Percentiles rank a stretch among this genome's conserved stretches.
phyloP scores from a whole-genome alignment of 1,284 basidiomycete genomes.

The Coniophora puteana region DNA sequence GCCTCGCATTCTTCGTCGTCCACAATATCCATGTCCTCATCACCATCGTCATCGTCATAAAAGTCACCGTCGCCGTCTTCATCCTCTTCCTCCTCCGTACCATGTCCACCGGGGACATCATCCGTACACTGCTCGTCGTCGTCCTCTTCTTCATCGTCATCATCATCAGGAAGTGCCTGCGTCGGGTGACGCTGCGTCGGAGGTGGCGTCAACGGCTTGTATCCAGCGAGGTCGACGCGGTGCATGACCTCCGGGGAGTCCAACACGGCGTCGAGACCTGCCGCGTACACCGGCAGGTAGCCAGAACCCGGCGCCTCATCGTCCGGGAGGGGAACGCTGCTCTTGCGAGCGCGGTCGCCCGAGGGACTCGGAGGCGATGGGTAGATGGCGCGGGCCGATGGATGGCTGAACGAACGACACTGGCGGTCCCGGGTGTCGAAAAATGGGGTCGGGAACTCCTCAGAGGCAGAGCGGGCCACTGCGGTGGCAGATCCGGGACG shows the following conservation, averaged over 20 bases:
- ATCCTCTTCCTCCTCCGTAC: conserved; percentile 11
- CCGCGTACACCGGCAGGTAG: conserved; percentile 16
- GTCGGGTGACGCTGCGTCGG: conserved; percentile 36
- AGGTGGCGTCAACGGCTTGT: conserved; percentile 38
- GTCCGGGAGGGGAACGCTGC: conserved; percentile 31
- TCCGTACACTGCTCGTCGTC: conserved; percentile 6
- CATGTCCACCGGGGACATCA: neutral
- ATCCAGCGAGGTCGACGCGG: conserved; percentile 22
- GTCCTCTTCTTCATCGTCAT: conserved; percentile 14
- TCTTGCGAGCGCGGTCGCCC: too few relatives aligned
- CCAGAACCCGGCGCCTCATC: too few relatives aligned
- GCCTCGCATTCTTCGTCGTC: conserved; percentile 10
- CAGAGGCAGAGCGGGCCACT: too few relatives aligned
- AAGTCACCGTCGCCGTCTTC: conserved; percentile 20
- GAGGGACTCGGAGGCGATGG: too few relatives aligned
- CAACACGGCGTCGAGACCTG: conserved; percentile 24
- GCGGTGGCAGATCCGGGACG: too few relatives aligned
- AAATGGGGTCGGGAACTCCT: too few relatives aligned
- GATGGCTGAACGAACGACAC: too few relatives aligned
- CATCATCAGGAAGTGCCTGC: conserved; percentile 30
- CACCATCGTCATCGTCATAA: too few relatives aligned
- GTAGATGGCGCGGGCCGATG: too few relatives aligned
- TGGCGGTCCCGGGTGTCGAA: too few relatives aligned
- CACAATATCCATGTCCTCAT: too few relatives aligned
- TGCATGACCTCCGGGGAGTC: conserved; percentile 31